A percentile compares a stretch with the other conserved stretches of the same genome.
Evolutionary conservation across 2,329 filamentous ascomycete species (phyloP).

Genomic region (Zymoseptoria ardabiliae): DNA sequence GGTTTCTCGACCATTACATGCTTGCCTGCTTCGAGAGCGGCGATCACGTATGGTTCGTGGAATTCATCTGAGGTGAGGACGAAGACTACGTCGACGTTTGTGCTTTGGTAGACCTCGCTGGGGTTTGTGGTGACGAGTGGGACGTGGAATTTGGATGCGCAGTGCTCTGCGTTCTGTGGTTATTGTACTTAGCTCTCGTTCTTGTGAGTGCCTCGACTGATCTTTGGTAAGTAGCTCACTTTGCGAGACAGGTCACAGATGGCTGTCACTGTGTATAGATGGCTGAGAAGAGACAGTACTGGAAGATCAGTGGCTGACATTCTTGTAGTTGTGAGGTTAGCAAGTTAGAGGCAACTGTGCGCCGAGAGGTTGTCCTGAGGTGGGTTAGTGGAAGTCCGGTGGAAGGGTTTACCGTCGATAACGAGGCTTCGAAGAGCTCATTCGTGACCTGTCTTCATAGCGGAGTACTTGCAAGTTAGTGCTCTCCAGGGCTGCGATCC

Average conservation of each 20-base stretch:
- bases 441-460: neutral
- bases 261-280: slow-evolving; percentile 41
- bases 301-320: slow-evolving; percentile 36
- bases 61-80: slow-evolving; percentile 48
- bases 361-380: neutral
- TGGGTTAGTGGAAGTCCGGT: neutral
- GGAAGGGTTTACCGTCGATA: neutral
- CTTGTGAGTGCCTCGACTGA: neutral
- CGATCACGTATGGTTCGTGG: slow-evolving; percentile 46
- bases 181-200: neutral
- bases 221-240: slow-evolving; percentile 12
- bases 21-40: slow-evolving; percentile 49
- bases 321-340: neutral
- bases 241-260: slow-evolving; percentile 48
- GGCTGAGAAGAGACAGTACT: slow-evolving; percentile 38
- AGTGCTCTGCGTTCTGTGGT: slow-evolving; percentile 29
- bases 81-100: slow-evolving; percentile 48
- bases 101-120: slow-evolving; percentile 36
- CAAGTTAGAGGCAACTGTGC: no score
- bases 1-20: slow-evolving; percentile 56
- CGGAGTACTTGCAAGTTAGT: neutral
- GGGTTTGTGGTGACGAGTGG: slow-evolving; percentile 32
- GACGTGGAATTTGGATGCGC: slow-evolving; percentile 31
- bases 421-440: neutral
- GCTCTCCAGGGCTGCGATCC: neutral